Evolutionary conservation across 805 yeast species (phyloP).

Genomic region (Wilhelminamyces savonicus): DNA sequence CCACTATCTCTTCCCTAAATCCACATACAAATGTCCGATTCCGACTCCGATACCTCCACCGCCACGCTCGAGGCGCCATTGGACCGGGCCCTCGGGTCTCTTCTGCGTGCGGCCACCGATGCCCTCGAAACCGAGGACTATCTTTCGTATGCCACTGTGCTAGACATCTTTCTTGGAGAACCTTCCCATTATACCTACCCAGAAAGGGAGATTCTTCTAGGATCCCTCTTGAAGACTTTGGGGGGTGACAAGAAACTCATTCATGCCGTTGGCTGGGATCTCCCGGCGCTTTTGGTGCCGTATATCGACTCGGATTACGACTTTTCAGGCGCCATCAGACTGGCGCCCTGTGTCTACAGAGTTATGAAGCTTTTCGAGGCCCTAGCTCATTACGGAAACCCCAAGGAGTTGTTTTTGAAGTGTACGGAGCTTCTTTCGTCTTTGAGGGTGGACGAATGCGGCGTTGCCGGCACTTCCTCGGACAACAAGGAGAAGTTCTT

Average conservation of each 20-base stretch:
- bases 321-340: constrained; percentile 21
- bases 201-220: constrained; percentile 48
- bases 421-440: constrained; percentile 56
- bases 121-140: constrained; percentile 49
- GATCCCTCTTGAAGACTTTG: constrained; percentile 39
- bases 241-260: constrained; percentile 41
- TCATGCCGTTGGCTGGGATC: constrained; percentile 82
- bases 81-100: constrained; percentile 19
- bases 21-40: no score
- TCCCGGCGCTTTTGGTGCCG: constrained; percentile 62
- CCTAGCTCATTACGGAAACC: constrained; percentile 65
- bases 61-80: constrained; percentile 12
- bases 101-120: constrained; percentile 27
- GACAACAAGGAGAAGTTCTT: constrained; percentile 24
- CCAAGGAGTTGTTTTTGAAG: constrained; percentile 72
- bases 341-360: constrained; percentile 31
- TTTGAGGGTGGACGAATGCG: constrained; percentile 20
- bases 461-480: constrained; percentile 3
- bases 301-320: constrained; percentile 40
- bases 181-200: constrained; percentile 37
- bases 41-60: no score
- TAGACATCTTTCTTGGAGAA: constrained; percentile 54
- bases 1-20: no score
- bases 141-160: constrained; percentile 63
- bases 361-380: constrained; percentile 51